Percentiles rank a stretch among this genome's conserved stretches.
Evolutionary conservation across 2,329 filamentous ascomycete genomes (phyloP).

Genomic region (Aureobasidium namibiae): DNA sequence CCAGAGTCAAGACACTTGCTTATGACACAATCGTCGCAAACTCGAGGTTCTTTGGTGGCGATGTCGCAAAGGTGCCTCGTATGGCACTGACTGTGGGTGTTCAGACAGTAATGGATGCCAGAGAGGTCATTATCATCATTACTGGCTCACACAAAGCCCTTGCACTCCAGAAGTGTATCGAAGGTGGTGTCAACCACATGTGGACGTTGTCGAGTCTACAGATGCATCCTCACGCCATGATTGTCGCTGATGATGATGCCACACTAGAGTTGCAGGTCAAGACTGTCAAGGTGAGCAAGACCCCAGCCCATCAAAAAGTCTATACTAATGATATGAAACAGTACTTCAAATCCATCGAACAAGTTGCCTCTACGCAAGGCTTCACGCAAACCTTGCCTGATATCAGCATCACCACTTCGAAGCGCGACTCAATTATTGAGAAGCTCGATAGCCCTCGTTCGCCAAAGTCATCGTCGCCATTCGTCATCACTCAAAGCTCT

Average conservation of each 20-base stretch:
- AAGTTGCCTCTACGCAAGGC: constrained; percentile 36
- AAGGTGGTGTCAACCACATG: constrained; percentile 81
- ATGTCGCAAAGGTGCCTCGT: constrained; percentile 64
- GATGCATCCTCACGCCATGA: constrained; percentile 70
- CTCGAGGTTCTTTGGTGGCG: constrained; percentile 72
- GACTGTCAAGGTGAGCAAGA: constrained; percentile 28
- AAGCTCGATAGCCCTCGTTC: constrained; percentile 26
- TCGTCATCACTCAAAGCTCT: neutral
- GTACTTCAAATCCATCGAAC: constrained; percentile 45
- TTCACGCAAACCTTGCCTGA: constrained; percentile 37
- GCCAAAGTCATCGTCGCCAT: constrained; percentile 12
- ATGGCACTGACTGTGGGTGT: constrained; percentile 82
- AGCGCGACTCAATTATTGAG: constrained; percentile 27
- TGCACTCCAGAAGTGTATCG: constrained; percentile 71
- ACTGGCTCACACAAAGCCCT: constrained; percentile 73
- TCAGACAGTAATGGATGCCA: constrained; percentile 69
- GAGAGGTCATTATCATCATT: constrained; percentile 76
- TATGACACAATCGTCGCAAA: constrained; percentile 84
- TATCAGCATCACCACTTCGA: constrained; percentile 23
- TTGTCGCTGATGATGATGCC: constrained; percentile 72
- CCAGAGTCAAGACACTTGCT: constrained; percentile 76
- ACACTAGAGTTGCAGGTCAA: constrained; percentile 41
- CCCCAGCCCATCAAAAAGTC: neutral
- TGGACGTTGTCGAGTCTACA: constrained; percentile 80
- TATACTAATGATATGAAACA: constrained; percentile 13